Conservation (phyloP, 2,329 filamentous ascomycete genomes). For the Diaporthe ilicicola region DNA sequence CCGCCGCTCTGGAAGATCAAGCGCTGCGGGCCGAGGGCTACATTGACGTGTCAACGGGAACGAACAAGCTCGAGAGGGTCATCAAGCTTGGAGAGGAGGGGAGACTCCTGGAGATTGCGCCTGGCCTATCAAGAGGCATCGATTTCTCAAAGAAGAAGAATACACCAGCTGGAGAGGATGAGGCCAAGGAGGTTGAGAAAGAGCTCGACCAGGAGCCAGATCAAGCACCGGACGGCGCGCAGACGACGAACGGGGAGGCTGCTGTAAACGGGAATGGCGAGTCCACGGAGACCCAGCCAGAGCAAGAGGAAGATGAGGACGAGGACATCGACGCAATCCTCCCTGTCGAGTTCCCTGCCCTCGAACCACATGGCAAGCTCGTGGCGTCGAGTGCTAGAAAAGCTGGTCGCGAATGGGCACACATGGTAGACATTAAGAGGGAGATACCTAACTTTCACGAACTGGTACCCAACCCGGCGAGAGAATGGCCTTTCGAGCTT, state of each 20-base stretch:
- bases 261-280: conserved; percentile 29
- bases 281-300: conserved; percentile 44
- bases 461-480: conserved; percentile 94
- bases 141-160: conserved; percentile 72
- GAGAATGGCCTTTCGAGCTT: conserved; percentile 95
- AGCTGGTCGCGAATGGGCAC: conserved; percentile 89
- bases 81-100: conserved; percentile 83
- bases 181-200: conserved; percentile 75
- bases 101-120: conserved; percentile 81
- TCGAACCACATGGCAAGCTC: conserved; percentile 84
- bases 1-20: conserved; percentile 84
- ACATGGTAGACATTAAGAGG: conserved; percentile 95
- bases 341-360: conserved; percentile 90
- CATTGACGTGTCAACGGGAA: conserved; percentile 50
- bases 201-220: conserved; percentile 60
- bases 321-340: conserved; percentile 85
- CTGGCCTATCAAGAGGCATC: conserved; percentile 82
- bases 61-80: conserved; percentile 77
- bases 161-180: conserved; percentile 63
- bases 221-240: conserved; percentile 43
- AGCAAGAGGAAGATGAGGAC: conserved; percentile 54
- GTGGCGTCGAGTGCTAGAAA: conserved; percentile 76
- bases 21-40: conserved; percentile 61
- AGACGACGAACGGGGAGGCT: conserved; percentile 38
- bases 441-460: conserved; percentile 95